These are phyloP conservation scores for Teratosphaeria nubilosa DNA, from an alignment of 2,329 filamentous ascomycete genomes.

Conservation along the genomic window DNA sequence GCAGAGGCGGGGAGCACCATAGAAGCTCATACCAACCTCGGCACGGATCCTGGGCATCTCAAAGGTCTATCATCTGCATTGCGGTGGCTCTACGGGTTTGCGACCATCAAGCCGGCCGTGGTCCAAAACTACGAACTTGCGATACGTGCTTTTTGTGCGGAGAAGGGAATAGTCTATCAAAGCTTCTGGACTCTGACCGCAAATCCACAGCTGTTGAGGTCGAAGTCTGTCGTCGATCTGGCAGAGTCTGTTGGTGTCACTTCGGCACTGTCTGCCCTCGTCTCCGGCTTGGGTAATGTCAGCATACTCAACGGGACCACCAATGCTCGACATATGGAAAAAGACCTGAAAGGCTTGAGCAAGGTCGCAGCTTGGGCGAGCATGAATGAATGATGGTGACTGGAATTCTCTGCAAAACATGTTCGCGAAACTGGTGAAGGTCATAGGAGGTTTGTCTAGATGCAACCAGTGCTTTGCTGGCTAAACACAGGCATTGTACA, in stretches of 20 bases:
- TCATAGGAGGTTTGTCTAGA: background rate
- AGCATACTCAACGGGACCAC: slow-evolving; percentile 45
- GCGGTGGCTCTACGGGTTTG: slow-evolving; percentile 38
- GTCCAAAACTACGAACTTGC: slow-evolving; percentile 65
- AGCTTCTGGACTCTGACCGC: slow-evolving; percentile 53
- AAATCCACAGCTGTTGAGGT: slow-evolving; percentile 43
- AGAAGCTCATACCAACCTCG: slow-evolving; percentile 49
- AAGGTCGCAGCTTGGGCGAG: background rate
- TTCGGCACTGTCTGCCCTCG: slow-evolving; percentile 46
- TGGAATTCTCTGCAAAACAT: background rate
- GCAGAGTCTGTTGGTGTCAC: slow-evolving; percentile 34
- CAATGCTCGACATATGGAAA: slow-evolving; percentile 38
- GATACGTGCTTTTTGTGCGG: slow-evolving; percentile 47
- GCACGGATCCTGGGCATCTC: slow-evolving; percentile 65
- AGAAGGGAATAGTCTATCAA: slow-evolving; percentile 46
- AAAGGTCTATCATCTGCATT: slow-evolving; percentile 55
- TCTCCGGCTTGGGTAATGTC: slow-evolving; percentile 42
- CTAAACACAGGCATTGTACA: background rate
- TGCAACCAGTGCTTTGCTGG: background rate
- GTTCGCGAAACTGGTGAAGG: slow-evolving; percentile 2
- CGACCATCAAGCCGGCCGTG: slow-evolving; percentile 46
- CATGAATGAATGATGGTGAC: background rate
- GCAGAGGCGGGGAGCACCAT: slow-evolving; percentile 57
- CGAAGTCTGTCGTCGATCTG: slow-evolving; percentile 40
- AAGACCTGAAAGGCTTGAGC: slow-evolving; percentile 1